Evolutionary conservation across 805 yeast species (phyloP), one percentile per base, ranked within the genome.

Genomic region (Candida bentonensis): DNA sequence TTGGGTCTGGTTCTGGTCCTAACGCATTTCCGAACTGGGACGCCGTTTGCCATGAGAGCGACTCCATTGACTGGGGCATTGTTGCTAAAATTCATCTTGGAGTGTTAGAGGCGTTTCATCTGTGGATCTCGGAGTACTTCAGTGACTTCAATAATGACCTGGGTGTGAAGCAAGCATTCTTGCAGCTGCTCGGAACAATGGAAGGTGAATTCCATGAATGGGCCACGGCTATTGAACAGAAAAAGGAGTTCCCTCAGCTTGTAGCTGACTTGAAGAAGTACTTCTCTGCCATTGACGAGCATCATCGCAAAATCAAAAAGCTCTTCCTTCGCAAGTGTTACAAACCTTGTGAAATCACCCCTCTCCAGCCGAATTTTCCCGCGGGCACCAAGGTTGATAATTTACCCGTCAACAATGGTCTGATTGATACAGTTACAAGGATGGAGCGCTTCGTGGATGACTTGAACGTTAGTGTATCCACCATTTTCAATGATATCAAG

Each of bases 11-110:
- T 17, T 17, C 20, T 11, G 36, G 36, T 9, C 36, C 36, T 5
- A 30, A 30, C n/a, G 13, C 36, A 13, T 53, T 48, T 42, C 60
- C 58, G 5, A 47, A 46, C 41, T 54, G 58, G 59, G 57, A 53
- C 17, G 45, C 51, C 2, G 44, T 40, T 15, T 42, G 50, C 17
- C 51, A 49, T 15, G 44, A 45, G 17, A 11, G 21, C 22, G 64
- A 70, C 0, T 71, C 72, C 2, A 67, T 81, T 26, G 82, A 80
- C 52, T 78, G 80, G 70, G 71, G 70, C 40, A 70, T 76, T 44
- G 78, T 84, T 40, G 78, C 82, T 9, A 84, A 79, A 55, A 82
- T 88, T 39, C 92, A 87, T 56, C 68, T 82, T 30, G 94, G 94
- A 34, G 76, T 87, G 25, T 65, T 87, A 47, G 94, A 84, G 56